Percentiles rank a stretch among this genome's conserved stretches.
Evolutionary conservation across 305 asterid species (phyloP).

Genomic region (Rubia balearica): DNA sequence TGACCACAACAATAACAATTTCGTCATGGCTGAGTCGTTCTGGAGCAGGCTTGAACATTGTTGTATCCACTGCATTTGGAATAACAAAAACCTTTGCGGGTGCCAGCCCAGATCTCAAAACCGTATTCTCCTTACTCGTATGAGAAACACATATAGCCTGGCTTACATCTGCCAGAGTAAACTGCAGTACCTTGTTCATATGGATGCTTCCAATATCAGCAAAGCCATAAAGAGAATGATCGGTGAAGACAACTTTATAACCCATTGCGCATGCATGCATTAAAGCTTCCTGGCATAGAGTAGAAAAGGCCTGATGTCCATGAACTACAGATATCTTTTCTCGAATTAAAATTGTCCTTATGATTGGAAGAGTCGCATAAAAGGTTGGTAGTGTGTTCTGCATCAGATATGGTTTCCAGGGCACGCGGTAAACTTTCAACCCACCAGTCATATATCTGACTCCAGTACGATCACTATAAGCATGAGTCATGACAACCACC

Average conservation of each 20-base stretch:
- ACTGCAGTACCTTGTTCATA: slow-evolving; percentile 96
- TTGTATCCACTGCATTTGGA: slow-evolving; percentile 96
- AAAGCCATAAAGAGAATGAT: slow-evolving; percentile 97
- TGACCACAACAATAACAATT: slow-evolving; percentile 78
- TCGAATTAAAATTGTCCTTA: slow-evolving; percentile 75
- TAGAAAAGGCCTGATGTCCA: slow-evolving; percentile 96
- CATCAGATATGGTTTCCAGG: slow-evolving; percentile 88
- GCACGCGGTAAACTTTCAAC: slow-evolving; percentile 80
- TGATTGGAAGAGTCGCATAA: slow-evolving; percentile 79
- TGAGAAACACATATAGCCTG: slow-evolving; percentile 98
- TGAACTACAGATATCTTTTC: slow-evolving; percentile 86
- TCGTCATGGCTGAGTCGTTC: slow-evolving; percentile 49
- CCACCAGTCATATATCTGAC: slow-evolving; percentile 95
- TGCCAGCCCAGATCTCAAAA: slow-evolving; percentile 86
- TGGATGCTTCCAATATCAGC: slow-evolving; percentile 95
- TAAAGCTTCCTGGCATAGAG: slow-evolving; percentile 89
- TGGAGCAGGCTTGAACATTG: slow-evolving; percentile 88
- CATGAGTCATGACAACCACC: slow-evolving; percentile 96
- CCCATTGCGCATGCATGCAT: slow-evolving; percentile 99
- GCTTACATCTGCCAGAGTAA: slow-evolving; percentile 87
- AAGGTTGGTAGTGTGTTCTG: slow-evolving; percentile 91
- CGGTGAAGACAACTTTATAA: slow-evolving; percentile 88
- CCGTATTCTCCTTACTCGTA: slow-evolving; percentile 92
- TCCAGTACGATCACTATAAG: slow-evolving; percentile 78
- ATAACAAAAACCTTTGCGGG: slow-evolving; percentile 91